These are phyloP conservation scores for Cardamine chenopodiifolia DNA, from an alignment of 345 rosid species.

Conservation along the genomic window DNA sequence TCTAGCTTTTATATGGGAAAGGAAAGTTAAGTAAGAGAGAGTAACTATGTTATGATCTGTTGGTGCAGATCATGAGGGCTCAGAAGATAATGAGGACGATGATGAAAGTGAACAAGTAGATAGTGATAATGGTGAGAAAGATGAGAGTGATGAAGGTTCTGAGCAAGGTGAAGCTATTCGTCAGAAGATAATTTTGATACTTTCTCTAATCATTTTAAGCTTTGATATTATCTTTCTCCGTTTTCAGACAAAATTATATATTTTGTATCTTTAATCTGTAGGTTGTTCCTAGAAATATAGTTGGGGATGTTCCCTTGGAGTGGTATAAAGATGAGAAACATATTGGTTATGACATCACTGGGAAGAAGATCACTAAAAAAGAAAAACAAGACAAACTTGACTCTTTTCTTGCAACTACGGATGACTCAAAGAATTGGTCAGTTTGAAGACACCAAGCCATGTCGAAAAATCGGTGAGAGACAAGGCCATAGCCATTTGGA, in stretches of 20 bases:
- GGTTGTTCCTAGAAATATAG: slow-evolving; percentile 85
- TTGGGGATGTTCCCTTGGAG: slow-evolving; percentile 88
- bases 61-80: slow-evolving; percentile 34
- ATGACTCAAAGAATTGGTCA: slow-evolving; percentile 82
- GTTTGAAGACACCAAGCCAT: too few species aligned
- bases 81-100: slow-evolving; percentile 39
- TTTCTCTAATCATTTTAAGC: slow-evolving; percentile 7
- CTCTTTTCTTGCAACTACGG: slow-evolving; percentile 83
- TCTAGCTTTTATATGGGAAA: not conserved
- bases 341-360: slow-evolving; percentile 80
- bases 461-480: too few species aligned
- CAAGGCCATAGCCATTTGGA: too few species aligned
- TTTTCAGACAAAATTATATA: not conserved
- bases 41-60: slow-evolving; percentile 28
- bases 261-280: slow-evolving; percentile 5
- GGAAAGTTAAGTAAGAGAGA: not conserved
- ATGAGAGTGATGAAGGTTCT: slow-evolving; percentile 48
- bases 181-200: slow-evolving; percentile 79
- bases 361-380: slow-evolving; percentile 84
- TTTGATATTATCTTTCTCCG: not conserved
- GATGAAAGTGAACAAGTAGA: slow-evolving; percentile 50
- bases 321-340: slow-evolving; percentile 93
- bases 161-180: slow-evolving; percentile 64
- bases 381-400: slow-evolving; percentile 81
- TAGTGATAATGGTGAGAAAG: slow-evolving; percentile 40